Evolutionary conservation across 1,284 basidiomycete species (phyloP), one percentile per base, ranked within the genome.

Genomic region (Rhodotorula sp.): DNA sequence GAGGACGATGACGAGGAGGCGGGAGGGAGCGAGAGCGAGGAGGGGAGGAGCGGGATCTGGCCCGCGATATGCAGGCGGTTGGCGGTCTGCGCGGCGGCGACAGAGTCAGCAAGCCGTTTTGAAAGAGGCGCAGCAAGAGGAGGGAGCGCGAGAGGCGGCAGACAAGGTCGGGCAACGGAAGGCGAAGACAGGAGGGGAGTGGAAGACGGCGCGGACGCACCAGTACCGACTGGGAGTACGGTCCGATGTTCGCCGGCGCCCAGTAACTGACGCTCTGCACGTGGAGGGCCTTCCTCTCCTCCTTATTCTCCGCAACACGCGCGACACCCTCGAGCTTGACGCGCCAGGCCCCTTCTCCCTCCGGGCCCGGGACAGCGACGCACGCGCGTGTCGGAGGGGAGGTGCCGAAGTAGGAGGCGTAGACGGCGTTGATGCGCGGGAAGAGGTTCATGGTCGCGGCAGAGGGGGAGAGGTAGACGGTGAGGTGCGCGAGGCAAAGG

Each of bases 171-270:
- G 44, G 32, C 17, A 19, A 46, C 1, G 17, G 61, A 25, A 34
- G 48, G n/a, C 54, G n/a, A 21, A 22, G 54, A n/a, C 53, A 25
- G 10, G 8, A n/a, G 7, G 8, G 6, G 21, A 5, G 2, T 25
- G 19, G 25, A 17, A 25, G 61, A 51, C 54, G 68, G 5, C 44
- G 64, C 55, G 61, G 53, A 68, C 86, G 48, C 29, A 72, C 70
- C 10, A 61, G 85, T 65, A 98, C 87, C 13, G 92, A 90, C 82
- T 99, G 97, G 0, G 94, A 96, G 81, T 99, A 99, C 3, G 97
- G 97, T 0, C 97, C 97, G 67, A 99, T 99, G 81, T 98, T 99
- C 4, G 97, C 96, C 17, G 97, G 94, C 27, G 96, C 96, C 97
- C 97, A 99, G 81, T 98, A 98, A 80, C 93, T 96, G 65, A 96